Base-by-base conservation (phyloP, 176 grass and related monocot species). In the Eragrostis nindensis region DNA sequence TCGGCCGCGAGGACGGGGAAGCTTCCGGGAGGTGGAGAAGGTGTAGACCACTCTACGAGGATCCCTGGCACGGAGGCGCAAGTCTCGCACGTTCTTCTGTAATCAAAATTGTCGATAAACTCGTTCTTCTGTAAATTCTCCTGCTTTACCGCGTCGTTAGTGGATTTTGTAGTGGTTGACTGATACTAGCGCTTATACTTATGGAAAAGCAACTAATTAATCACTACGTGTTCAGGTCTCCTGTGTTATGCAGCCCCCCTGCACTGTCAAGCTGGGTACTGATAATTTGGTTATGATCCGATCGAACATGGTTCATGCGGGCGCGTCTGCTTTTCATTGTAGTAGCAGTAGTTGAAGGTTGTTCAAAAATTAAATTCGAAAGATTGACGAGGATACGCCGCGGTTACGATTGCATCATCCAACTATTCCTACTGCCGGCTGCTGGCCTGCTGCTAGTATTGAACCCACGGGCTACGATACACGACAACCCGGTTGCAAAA, bases 21-120 rank as follows among this genome's bases (percentile, higher is more conserved):
- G 68, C 7, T 73, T 68, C 81, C 70, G 76, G 70, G 70, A 89
- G 82, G 87, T 89, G 70, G 82, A 69, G 5, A 75, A 89, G 70
- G 87, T 80, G 25, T 85, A 79, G 25, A 43, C 44, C 55, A 42
- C 6, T 11, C 16, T n/a, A 19, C 52, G 5, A 19, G 16, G 3
- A 53, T 53, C 19, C 7, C 14, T 24, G 11, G 30, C 18, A 57
- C 49, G 70, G 48, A 73, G 46, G 46, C 80, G 73, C 15, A 77
- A 71, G 56, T 78, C 56, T 77, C 43, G 55, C 55, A 25, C 57
- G 80, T 13, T 73, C 25, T 47, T 18, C 56, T 13, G 9, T 5
- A 19, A 49, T 62, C 56, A 60, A 26, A 29, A 27, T 44, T 13
- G 22, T 60, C n/a, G 7, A 0, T 57, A 15, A 22, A 11, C 71